These are phyloP conservation scores for Penicillium sp. DNA, from an alignment of 2,329 filamentous ascomycete genomes.

Conservation along the genomic window DNA sequence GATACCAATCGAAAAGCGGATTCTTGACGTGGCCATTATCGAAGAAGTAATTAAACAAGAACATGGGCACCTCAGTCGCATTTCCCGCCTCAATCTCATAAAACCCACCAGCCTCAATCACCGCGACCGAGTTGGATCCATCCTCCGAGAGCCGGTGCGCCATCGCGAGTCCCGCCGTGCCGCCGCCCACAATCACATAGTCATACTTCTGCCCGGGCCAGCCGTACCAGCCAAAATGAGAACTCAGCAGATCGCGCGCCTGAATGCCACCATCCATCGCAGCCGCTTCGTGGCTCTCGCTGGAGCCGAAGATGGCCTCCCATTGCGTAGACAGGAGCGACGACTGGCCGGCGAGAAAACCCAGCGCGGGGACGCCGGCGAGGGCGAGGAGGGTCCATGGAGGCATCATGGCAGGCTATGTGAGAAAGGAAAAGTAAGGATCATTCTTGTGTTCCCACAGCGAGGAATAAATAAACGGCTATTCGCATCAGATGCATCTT, in stretches of 20 bases:
- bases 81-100: constrained; percentile 50
- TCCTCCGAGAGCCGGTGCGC: constrained; percentile 59
- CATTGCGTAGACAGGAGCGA: not conserved
- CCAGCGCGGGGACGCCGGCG: not conserved
- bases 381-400: not conserved
- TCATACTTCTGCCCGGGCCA: constrained; percentile 27
- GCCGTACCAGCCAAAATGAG: constrained; percentile 4
- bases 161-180: constrained; percentile 48
- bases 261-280: constrained; percentile 4
- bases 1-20: constrained; percentile 1
- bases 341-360: not conserved
- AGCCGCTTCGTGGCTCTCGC: not conserved
- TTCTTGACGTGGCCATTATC: constrained; percentile 3
- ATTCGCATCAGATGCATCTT: not conserved
- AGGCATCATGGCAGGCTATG: not conserved
- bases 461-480: not conserved
- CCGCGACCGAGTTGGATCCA: constrained; percentile 40
- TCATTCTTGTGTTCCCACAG: too few species aligned
- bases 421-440: too few species aligned
- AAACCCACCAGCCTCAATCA: constrained; percentile 50
- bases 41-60: constrained; percentile 2
- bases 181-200: constrained; percentile 42
- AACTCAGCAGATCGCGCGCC: constrained; percentile 1
- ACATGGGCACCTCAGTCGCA: constrained; percentile 2
- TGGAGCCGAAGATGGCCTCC: not conserved